Evolutionary conservation across 495 filamentous ascomycete species (phyloP).

Genomic region (Podospora tetraspora): DNA sequence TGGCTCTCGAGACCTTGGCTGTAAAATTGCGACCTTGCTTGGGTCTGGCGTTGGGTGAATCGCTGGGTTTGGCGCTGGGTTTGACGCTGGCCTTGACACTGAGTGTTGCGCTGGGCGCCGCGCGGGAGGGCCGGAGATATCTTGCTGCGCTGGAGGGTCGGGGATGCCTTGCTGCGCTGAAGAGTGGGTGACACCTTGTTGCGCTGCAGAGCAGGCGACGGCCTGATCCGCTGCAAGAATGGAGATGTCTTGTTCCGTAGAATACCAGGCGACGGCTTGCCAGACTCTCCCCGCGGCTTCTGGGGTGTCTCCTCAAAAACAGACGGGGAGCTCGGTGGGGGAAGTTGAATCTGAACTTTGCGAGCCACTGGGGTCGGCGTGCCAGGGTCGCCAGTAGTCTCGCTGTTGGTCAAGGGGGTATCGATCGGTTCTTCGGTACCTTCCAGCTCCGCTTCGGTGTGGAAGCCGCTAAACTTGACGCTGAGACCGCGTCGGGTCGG

Average conservation of each 20-base stretch:
- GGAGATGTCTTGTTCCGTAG: not conserved
- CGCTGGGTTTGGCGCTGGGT: conserved; percentile 12
- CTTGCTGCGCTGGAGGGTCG: conserved; percentile 1
- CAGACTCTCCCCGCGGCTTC: not conserved
- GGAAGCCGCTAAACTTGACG: not conserved
- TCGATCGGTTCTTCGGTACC: not conserved
- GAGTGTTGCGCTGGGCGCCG: conserved; percentile 1
- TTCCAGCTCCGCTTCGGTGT: not conserved
- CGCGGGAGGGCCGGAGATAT: conserved; percentile 8
- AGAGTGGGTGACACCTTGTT: not conserved
- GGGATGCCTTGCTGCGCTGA: not conserved
- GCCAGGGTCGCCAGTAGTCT: not conserved
- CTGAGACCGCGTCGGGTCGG: not conserved
- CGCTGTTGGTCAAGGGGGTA: not conserved
- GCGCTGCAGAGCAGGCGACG: not conserved
- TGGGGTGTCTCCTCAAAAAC: conserved; percentile 25
- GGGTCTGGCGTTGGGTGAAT: conserved; percentile 10
- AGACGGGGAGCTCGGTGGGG: conserved; percentile 15
- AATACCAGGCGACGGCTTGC: not conserved
- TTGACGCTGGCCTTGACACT: conserved; percentile 10
- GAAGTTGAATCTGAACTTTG: conserved; percentile 21
- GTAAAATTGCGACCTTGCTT: conserved; percentile 30
- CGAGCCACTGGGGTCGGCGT: conserved; percentile 12
- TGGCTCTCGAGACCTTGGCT: conserved; percentile 47
- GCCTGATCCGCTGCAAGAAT: not conserved